These are phyloP conservation scores for Effrenium voratum DNA, from an alignment of 73 alveolate species.

Conservation along the genomic window DNA sequence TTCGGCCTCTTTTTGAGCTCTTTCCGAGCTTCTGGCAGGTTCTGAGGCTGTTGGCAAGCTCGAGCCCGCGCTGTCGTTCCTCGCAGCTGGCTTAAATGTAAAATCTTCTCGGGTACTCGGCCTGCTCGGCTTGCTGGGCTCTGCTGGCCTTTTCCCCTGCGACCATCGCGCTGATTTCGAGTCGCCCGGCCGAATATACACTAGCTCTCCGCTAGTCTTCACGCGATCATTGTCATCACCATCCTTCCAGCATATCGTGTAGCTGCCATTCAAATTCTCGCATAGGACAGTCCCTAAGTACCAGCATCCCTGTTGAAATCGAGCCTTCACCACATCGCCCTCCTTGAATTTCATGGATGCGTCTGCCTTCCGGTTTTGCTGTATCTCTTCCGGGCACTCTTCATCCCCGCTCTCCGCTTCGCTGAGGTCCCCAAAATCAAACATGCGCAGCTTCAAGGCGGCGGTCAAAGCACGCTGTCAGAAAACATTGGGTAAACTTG, in stretches of 20 bases:
- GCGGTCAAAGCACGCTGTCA: too few species aligned
- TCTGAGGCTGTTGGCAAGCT: too few species aligned
- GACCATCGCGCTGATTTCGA: constrained; percentile 51
- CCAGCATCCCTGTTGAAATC: constrained; percentile 87
- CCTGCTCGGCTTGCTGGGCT: too few species aligned
- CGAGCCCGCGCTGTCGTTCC: too few species aligned
- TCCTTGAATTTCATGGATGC: neutral
- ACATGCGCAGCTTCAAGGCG: neutral
- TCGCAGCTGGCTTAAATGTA: too few species aligned
- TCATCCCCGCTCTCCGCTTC: constrained; percentile 74
- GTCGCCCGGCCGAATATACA: constrained; percentile 74
- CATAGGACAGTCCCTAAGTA: constrained; percentile 24
- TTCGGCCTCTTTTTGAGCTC: too few species aligned
- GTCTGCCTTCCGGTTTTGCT: constrained; percentile 65
- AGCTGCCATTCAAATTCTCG: constrained; percentile 15
- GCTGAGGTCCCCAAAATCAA: constrained; percentile 71
- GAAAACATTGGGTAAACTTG: too few species aligned
- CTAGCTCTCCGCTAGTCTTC: constrained; percentile 29
- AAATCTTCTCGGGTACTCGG: too few species aligned
- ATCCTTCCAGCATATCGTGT: constrained; percentile 53
- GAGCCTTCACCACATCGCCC: constrained; percentile 83
- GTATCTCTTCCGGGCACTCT: constrained; percentile 66
- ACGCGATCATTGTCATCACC: constrained; percentile 64
- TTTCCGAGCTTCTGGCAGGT: too few species aligned
- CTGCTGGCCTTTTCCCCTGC: neutral